Evolutionary conservation across 768 basidiomycete species (phyloP).

Genomic region (Tricholoma furcatifolium): DNA sequence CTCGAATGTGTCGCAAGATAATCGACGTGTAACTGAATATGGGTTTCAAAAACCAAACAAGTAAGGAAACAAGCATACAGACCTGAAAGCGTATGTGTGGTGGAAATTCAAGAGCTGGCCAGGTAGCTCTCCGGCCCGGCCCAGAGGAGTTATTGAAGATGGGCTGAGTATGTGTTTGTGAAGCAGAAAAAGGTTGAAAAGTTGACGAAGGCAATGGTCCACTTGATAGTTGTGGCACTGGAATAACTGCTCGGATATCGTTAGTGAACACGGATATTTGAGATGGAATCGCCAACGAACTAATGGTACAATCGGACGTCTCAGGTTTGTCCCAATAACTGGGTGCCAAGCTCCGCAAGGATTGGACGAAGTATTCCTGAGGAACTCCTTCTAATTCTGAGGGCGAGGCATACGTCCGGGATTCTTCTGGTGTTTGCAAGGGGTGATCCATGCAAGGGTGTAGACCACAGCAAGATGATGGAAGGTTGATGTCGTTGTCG

Average conservation of each 20-base stretch:
- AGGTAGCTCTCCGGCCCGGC: conserved; percentile 48
- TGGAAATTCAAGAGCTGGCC: conserved; percentile 47
- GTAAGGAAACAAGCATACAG: conserved; percentile 17
- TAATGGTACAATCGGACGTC: conserved; percentile 76
- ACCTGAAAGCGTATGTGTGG: conserved; percentile 67
- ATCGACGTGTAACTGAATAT: conserved; percentile 68
- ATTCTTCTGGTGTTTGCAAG: not conserved
- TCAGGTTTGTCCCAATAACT: conserved; percentile 75
- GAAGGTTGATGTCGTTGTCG: conserved; percentile 13
- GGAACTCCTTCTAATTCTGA: conserved; percentile 56
- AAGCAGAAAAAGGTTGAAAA: conserved; percentile 25
- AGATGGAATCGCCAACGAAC: conserved; percentile 38
- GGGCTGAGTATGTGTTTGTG: conserved; percentile 29
- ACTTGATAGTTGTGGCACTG: conserved; percentile 42
- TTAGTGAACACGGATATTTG: conserved; percentile 3
- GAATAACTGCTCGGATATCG: conserved; percentile 39
- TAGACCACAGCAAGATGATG: conserved; percentile 40
- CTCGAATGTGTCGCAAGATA: conserved; percentile 82
- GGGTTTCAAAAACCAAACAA: conserved; percentile 7
- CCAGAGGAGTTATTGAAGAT: conserved; percentile 40
- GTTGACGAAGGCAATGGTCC: conserved; percentile 29
- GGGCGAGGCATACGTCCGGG: conserved; percentile 18
- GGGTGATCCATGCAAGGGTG: conserved; percentile 30
- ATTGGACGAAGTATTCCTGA: conserved; percentile 69
- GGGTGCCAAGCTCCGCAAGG: conserved; percentile 64